Evolutionary conservation across 345 rosid species (phyloP).

Genomic region (Eucalyptus leucophloia): DNA sequence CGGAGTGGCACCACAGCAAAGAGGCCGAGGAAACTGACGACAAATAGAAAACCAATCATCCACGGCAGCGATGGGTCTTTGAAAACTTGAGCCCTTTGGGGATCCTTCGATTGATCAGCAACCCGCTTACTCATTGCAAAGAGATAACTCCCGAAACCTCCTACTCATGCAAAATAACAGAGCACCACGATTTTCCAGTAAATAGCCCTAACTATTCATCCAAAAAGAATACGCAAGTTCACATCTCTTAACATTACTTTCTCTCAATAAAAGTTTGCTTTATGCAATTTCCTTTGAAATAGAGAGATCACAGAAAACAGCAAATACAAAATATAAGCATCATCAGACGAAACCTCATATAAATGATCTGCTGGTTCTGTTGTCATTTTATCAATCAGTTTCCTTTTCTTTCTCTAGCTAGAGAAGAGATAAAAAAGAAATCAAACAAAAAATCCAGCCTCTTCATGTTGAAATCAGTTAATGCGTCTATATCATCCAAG

Average conservation of each 20-base stretch:
- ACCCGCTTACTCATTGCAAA: background rate
- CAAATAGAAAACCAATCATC: slow-evolving; percentile 8
- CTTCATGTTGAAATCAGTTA: background rate
- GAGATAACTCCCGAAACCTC: slow-evolving; percentile 6
- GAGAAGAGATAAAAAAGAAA: background rate
- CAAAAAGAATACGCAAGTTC: background rate
- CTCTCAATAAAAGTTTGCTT: background rate
- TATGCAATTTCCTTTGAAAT: background rate
- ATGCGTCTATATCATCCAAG: background rate
- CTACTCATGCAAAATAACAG: background rate
- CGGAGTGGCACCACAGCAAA: slow-evolving; percentile 8
- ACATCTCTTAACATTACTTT: background rate
- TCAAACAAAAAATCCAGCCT: background rate
- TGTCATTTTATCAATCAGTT: background rate
- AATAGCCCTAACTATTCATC: background rate
- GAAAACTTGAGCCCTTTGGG: background rate
- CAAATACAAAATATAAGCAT: background rate
- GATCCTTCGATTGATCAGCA: background rate
- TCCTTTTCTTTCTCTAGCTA: background rate
- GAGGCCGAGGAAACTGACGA: slow-evolving; percentile 12
- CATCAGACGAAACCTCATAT: background rate
- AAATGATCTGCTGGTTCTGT: background rate
- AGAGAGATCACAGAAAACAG: background rate
- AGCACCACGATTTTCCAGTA: background rate
- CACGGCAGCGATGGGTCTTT: background rate